phyloP scores from a whole-genome alignment of 352 stramenopile species.

The Phytophthora hibernalis region DNA sequence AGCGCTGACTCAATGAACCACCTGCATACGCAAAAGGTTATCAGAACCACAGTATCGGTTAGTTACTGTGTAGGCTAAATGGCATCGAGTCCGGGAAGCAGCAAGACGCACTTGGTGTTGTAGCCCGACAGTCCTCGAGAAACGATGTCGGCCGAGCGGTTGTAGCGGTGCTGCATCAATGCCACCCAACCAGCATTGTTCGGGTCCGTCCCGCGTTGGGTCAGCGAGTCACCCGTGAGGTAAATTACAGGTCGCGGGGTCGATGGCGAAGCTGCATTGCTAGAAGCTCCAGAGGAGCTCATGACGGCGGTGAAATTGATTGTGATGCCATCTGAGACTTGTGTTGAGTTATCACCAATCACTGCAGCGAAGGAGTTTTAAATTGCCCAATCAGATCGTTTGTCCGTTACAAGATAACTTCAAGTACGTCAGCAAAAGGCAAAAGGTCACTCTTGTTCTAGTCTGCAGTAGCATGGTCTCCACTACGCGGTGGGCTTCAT shows the following conservation, averaged over 20 bases:
- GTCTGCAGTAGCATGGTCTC: conserved; percentile 26
- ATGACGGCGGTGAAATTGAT: conserved; percentile 13
- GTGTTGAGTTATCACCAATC: conserved; percentile 18
- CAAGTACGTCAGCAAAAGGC: conserved; percentile 30
- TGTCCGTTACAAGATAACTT: conserved; percentile 34
- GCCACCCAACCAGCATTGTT: conserved; percentile 44
- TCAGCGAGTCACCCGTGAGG: conserved; percentile 60
- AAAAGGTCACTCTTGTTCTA: conserved; percentile 5
- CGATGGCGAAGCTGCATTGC: conserved; percentile 1
- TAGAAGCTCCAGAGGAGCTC: conserved; percentile 21
- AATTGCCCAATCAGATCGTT: conserved; percentile 24
- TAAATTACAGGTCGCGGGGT: conserved; percentile 43
- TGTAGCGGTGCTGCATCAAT: conserved; percentile 53
- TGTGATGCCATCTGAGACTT: conserved; percentile 6
- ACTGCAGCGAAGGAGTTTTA: neutral
- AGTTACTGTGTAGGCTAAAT: too few relatives aligned
- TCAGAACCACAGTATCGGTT: too few relatives aligned
- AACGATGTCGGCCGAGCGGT: conserved; percentile 50
- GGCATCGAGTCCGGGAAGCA: neutral
- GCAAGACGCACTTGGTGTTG: conserved; percentile 47
- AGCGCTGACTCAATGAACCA: conserved; percentile 58
- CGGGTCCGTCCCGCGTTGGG: conserved; percentile 45
- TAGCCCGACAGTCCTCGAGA: conserved; percentile 57
- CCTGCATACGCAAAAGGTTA: conserved; percentile 23
- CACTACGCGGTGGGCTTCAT: conserved; percentile 6